phyloP scores from a whole-genome alignment of 805 yeast species.

The Saturnispora galanensis region DNA sequence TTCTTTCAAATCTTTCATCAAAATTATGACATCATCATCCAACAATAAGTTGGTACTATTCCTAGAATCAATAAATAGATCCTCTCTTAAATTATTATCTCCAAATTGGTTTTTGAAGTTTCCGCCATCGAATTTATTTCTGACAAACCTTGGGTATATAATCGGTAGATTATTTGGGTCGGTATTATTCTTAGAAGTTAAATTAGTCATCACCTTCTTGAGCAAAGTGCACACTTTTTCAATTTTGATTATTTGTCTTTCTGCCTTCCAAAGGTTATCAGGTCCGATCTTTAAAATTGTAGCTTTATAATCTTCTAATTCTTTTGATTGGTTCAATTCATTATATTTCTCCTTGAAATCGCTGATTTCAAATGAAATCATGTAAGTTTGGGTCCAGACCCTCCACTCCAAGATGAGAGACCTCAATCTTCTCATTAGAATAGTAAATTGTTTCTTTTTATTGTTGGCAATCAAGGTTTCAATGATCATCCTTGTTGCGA shows the following conservation, averaged over 20 bases:
- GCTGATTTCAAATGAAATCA: conserved; percentile 21
- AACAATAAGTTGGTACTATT: conserved; percentile 32
- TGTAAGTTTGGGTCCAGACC: conserved; percentile 54
- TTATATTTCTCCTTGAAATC: not conserved
- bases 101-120: conserved; percentile 62
- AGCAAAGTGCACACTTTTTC: not conserved
- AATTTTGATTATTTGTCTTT: not conserved
- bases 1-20: conserved; percentile 28
- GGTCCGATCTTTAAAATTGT: not conserved
- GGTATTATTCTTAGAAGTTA: conserved; percentile 1
- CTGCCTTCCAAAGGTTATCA: conserved; percentile 1
- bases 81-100: conserved; percentile 26
- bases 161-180: conserved; percentile 40
- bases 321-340: not conserved
- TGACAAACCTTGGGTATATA: conserved; percentile 57
- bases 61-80: conserved; percentile 22
- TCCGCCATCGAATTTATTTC: conserved; percentile 66
- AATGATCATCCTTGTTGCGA: conserved; percentile 44
- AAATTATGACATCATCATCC: conserved; percentile 37
- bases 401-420: conserved; percentile 51
- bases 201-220: not conserved
- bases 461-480: conserved; percentile 40
- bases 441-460: conserved; percentile 37
- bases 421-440: conserved; percentile 42
- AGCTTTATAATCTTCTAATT: not conserved